Evolutionary conservation across 1,284 basidiomycete species (phyloP).

Genomic region (Sporisorium sorghi): DNA sequence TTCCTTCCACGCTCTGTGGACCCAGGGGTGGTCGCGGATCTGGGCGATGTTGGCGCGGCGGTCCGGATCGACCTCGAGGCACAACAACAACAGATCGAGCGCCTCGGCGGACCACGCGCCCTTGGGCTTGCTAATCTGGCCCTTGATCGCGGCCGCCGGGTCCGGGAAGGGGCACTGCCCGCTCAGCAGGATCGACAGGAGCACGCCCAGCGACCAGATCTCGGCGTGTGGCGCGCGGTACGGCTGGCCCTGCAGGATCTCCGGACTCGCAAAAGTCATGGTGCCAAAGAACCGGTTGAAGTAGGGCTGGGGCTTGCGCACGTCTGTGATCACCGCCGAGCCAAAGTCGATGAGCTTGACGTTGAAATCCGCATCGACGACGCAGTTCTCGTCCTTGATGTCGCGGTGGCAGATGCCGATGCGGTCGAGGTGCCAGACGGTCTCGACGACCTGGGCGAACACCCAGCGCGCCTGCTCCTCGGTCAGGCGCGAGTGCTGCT

Average conservation of each 20-base stretch:
- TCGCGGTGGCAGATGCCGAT: constrained; percentile 88
- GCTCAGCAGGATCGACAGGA: constrained; percentile 85
- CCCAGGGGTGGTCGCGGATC: constrained; percentile 82
- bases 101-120: constrained; percentile 65
- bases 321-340: constrained; percentile 82
- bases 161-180: constrained; percentile 86
- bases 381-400: constrained; percentile 90
- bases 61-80: constrained; percentile 79
- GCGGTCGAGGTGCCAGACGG: constrained; percentile 80
- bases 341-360: constrained; percentile 95
- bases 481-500: constrained; percentile 83
- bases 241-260: constrained; percentile 80
- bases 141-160: constrained; percentile 76
- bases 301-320: constrained; percentile 76
- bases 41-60: constrained; percentile 78
- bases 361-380: constrained; percentile 76
- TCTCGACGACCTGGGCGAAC: constrained; percentile 87
- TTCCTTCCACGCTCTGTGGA: constrained; percentile 69
- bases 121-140: constrained; percentile 68
- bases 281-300: constrained; percentile 72
- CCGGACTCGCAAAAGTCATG: constrained; percentile 72
- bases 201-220: constrained; percentile 90
- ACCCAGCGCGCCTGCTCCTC: constrained; percentile 83
- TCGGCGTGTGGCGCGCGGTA: constrained; percentile 80
- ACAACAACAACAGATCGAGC: constrained; percentile 77